Evolutionary conservation across 2,329 filamentous ascomycete genomes (phyloP).

Genomic region (Camptophora hylomeconis): DNA sequence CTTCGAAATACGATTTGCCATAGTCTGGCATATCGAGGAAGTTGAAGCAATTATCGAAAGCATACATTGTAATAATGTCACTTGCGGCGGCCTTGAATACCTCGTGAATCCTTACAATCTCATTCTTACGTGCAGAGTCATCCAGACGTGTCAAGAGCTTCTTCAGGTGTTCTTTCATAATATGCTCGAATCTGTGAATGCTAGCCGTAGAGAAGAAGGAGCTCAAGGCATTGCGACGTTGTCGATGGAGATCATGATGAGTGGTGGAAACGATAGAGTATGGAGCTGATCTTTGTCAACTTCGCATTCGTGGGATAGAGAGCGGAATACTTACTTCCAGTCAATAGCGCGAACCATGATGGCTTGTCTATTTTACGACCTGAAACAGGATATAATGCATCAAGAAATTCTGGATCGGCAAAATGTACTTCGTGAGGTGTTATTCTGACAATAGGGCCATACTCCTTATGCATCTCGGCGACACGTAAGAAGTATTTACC

Average conservation of each 20-base stretch:
- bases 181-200: conserved; percentile 13
- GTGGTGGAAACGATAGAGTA: conserved; percentile 12
- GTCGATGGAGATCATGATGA: conserved; percentile 15
- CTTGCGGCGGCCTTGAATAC: too few species aligned
- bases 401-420: conserved; percentile 21
- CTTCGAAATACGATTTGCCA: too few species aligned
- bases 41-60: too few species aligned
- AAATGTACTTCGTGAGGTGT: conserved; percentile 23
- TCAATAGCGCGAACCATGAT: conserved; percentile 8
- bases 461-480: conserved; percentile 22
- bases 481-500: conserved; percentile 24
- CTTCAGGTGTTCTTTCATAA: conserved; percentile 17
- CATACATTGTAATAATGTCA: too few species aligned
- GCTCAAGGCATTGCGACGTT: conserved; percentile 16
- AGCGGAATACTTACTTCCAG: too few species aligned
- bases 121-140: too few species aligned
- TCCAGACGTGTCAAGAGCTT: conserved; percentile 13
- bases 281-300: too few species aligned
- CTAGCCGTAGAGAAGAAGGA: conserved; percentile 16
- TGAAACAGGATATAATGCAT: conserved; percentile 20
- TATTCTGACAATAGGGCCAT: conserved; percentile 25
- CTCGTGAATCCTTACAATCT: too few species aligned
- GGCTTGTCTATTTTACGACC: conserved; percentile 19
- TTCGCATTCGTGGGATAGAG: too few species aligned
- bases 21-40: too few species aligned